These are phyloP conservation scores for Quillaja saponaria DNA, from an alignment of 306 rosid species.

Conservation along the genomic window DNA sequence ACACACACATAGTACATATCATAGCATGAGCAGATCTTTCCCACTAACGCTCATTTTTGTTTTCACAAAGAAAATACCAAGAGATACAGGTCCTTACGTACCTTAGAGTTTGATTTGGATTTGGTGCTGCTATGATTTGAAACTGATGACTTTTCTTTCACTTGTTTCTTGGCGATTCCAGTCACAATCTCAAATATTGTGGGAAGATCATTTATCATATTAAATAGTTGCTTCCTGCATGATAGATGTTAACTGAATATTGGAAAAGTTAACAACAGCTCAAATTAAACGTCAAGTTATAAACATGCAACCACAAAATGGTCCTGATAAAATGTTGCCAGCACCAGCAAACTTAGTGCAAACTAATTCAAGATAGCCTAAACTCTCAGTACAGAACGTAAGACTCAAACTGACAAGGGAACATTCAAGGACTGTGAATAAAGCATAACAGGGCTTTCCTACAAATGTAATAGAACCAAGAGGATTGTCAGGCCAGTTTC, in stretches of 20 bases:
- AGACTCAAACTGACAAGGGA: too few species aligned
- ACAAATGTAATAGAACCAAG: too few species aligned
- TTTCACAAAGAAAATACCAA: background rate
- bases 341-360: background rate
- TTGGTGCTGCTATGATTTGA: constrained; percentile 70
- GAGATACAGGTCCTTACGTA: constrained; percentile 20
- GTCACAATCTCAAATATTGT: constrained; percentile 78
- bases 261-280: constrained; percentile 9
- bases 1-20: too few species aligned
- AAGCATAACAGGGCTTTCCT: too few species aligned
- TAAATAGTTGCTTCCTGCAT: constrained; percentile 77
- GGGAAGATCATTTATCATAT: constrained; percentile 84
- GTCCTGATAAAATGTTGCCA: constrained; percentile 13
- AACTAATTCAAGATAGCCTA: constrained; percentile 7
- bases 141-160: constrained; percentile 68
- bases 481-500: too few species aligned
- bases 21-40: background rate
- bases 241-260: constrained; percentile 20
- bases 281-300: constrained; percentile 2
- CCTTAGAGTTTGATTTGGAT: constrained; percentile 71
- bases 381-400: background rate
- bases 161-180: constrained; percentile 67
- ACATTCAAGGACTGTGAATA: too few species aligned
- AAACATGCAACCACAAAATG: constrained; percentile 5
- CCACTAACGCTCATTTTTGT: background rate